phyloP scores from a whole-genome alignment of 257 asterid species.

The Petunia secreta region DNA sequence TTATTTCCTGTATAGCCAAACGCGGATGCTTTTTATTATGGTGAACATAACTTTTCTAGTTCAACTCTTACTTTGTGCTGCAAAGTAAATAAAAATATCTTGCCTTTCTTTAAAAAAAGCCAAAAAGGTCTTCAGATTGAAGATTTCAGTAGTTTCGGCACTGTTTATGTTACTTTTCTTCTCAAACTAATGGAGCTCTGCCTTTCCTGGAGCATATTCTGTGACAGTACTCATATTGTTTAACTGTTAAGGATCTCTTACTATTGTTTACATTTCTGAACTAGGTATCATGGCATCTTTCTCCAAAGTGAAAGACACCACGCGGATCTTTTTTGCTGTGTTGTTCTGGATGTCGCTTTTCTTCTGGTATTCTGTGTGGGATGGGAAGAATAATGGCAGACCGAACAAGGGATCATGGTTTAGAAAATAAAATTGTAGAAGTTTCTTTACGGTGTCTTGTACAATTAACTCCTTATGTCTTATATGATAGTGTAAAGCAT shows the following conservation, averaged over 20 bases:
- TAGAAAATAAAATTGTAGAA: slow-evolving; percentile 53
- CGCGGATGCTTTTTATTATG: no score
- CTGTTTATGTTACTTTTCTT: not conserved
- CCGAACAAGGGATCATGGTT: slow-evolving; percentile 60
- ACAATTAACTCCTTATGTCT: not conserved
- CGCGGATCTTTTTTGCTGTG: slow-evolving; percentile 79
- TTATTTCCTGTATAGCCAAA: no score
- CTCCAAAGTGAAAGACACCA: slow-evolving; percentile 56
- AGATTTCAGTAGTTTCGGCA: not conserved
- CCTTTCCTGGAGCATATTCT: not conserved
- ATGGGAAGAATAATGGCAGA: slow-evolving; percentile 60
- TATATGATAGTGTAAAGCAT: not conserved
- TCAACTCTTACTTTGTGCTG: no score
- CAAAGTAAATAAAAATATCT: no score
- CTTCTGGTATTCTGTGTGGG: slow-evolving; percentile 94
- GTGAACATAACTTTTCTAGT: no score
- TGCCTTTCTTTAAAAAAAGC: no score
- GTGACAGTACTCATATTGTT: not conserved
- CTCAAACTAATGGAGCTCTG: not conserved
- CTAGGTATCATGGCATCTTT: slow-evolving; percentile 57
- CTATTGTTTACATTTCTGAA: slow-evolving; percentile 21
- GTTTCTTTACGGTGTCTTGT: slow-evolving; percentile 7
- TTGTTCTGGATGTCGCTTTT: slow-evolving; percentile 96
- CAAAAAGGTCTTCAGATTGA: no score
- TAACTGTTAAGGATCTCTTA: slow-evolving; percentile 10